Evolutionary conservation across 1,139 yeast genomes (phyloP).

Genomic region (Eremothecium gossypii): DNA sequence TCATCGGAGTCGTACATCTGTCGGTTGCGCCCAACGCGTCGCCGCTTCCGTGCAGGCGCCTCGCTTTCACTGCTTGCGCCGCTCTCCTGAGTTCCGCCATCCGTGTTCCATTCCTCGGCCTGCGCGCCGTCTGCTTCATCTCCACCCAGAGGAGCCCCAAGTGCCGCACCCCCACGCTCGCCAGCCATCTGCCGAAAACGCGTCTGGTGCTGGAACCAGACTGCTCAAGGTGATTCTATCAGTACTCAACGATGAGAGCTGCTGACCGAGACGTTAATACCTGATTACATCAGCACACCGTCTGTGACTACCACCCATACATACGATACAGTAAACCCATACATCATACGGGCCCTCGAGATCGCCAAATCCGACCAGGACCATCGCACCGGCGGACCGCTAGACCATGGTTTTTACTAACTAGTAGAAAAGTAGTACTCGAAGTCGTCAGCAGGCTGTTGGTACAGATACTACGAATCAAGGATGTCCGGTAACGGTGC

Average conservation of each 20-base stretch:
- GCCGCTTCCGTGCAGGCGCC: background rate
- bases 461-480: conserved; percentile 11
- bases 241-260: too few relatives aligned
- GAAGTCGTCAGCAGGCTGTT: background rate
- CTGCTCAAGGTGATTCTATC: too few relatives aligned
- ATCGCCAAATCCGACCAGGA: too few relatives aligned
- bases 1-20: conserved; percentile 3
- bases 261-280: too few relatives aligned
- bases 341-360: too few relatives aligned
- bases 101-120: conserved; percentile 2
- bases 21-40: background rate
- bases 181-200: background rate
- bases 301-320: too few relatives aligned
- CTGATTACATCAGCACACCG: too few relatives aligned
- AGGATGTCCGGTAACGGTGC: conserved; percentile 85
- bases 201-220: too few relatives aligned
- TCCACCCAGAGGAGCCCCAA: conserved; percentile 2
- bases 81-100: background rate
- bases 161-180: background rate
- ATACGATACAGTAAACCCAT: too few relatives aligned
- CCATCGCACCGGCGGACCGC: too few relatives aligned
- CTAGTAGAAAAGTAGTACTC: background rate
- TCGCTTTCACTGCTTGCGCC: background rate
- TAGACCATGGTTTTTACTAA: too few relatives aligned
- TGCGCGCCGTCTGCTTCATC: conserved; percentile 5